Evolutionary conservation across 805 yeast species (phyloP).

Genomic region (Phaffomyces antillensis): DNA sequence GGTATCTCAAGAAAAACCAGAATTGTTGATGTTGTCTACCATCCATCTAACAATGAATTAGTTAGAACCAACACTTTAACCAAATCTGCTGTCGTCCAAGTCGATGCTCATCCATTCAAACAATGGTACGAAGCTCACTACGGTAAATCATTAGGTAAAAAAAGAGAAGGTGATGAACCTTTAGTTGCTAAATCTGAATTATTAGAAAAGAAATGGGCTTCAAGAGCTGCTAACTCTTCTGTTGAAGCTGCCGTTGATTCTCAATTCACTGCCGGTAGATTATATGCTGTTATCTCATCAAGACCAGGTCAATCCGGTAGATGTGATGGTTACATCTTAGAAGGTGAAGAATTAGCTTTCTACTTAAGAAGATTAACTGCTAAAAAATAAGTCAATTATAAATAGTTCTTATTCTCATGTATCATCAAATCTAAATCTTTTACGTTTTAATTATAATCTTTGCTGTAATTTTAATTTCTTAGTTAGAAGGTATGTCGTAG

Average conservation of each 20-base stretch:
- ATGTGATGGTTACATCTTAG: constrained; percentile 99
- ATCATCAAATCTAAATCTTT: constrained; percentile 21
- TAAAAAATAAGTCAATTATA: constrained; percentile 66
- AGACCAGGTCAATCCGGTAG: constrained; percentile 99
- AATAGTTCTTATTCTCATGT: constrained; percentile 15
- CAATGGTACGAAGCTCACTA: constrained; percentile 99
- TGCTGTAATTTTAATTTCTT: neutral
- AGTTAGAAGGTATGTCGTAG: too few relatives aligned
- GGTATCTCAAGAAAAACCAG: constrained; percentile 99
- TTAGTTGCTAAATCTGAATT: constrained; percentile 58
- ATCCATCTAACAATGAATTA: constrained; percentile 99
- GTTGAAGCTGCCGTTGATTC: constrained; percentile 86
- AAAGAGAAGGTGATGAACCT: constrained; percentile 49
- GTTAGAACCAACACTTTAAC: constrained; percentile 99
- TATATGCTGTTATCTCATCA: constrained; percentile 96
- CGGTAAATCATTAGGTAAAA: constrained; percentile 91
- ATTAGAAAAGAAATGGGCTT: constrained; percentile 86
- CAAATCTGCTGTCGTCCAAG: constrained; percentile 97
- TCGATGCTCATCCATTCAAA: constrained; percentile 99
- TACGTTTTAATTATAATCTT: constrained; percentile 14
- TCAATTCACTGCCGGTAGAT: constrained; percentile 98
- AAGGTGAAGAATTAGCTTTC: constrained; percentile 99
- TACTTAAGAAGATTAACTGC: constrained; percentile 99
- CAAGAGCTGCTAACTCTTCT: constrained; percentile 81
- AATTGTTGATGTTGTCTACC: constrained; percentile 96